phyloP scores from a whole-genome alignment of 805 yeast genomes.

The Barnettozyma sucrosica region DNA sequence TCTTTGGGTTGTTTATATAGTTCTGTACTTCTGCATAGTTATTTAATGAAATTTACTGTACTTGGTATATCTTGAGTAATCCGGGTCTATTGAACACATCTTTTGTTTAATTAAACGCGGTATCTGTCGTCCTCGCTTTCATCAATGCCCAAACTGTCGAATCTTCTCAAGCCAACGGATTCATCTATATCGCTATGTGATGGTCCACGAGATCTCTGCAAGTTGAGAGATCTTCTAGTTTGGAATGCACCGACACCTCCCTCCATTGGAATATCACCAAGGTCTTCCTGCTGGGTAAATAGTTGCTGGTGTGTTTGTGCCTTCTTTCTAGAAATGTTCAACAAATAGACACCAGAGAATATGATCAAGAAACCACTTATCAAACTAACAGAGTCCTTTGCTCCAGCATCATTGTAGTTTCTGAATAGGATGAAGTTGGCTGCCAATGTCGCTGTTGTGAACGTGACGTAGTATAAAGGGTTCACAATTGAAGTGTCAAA shows the following conservation, averaged over 20 bases:
- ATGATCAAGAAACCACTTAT: constrained; percentile 82
- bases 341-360: constrained; percentile 78
- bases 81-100: not conserved
- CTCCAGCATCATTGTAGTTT: constrained; percentile 80
- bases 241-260: constrained; percentile 76
- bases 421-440: constrained; percentile 83
- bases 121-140: constrained; percentile 32
- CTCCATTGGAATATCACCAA: constrained; percentile 74
- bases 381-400: constrained; percentile 74
- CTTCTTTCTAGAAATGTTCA: constrained; percentile 69
- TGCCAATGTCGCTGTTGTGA: constrained; percentile 79
- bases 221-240: constrained; percentile 71
- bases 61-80: not conserved
- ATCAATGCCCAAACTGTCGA: constrained; percentile 52
- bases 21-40: constrained; percentile 3
- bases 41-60: not conserved
- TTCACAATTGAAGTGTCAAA: constrained; percentile 90
- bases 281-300: constrained; percentile 44
- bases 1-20: constrained; percentile 5
- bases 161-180: constrained; percentile 49
- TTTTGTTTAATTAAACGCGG: constrained; percentile 15
- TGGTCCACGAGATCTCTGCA: constrained; percentile 36
- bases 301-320: constrained; percentile 36
- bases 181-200: constrained; percentile 38
- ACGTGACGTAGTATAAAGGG: constrained; percentile 85